Conservation (phyloP, 2,329 filamentous ascomycete genomes). For the Dryadomyces quercus-mongolicae region DNA sequence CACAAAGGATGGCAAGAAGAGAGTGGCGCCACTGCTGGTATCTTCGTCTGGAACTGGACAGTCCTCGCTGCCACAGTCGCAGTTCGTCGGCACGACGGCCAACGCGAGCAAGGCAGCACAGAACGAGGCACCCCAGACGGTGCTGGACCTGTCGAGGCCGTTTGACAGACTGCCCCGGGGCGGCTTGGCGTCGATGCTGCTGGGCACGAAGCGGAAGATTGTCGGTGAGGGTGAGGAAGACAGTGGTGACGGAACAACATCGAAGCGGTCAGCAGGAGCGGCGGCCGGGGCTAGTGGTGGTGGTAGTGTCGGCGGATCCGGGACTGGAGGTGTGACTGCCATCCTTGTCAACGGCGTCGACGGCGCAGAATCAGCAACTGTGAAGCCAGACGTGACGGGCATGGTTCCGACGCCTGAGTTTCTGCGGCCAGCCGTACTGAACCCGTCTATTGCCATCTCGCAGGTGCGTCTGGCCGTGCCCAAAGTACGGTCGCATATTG, state of each 20-base stretch:
- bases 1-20: conserved; percentile 93
- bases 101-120: conserved; percentile 45
- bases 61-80: conserved; percentile 79
- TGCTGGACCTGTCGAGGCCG: conserved; percentile 83
- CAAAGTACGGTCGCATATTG: conserved; percentile 69
- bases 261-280: conserved; percentile 34
- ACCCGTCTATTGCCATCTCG: conserved; percentile 67
- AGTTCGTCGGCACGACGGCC: conserved; percentile 58
- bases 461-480: conserved; percentile 82
- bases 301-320: not conserved
- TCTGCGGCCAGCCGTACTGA: conserved; percentile 76
- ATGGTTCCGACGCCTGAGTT: conserved; percentile 66
- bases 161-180: conserved; percentile 88
- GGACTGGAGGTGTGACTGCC: conserved; percentile 37
- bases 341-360: conserved; percentile 68
- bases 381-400: conserved; percentile 45
- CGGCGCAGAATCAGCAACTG: conserved; percentile 64
- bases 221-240: conserved; percentile 68
- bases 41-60: conserved; percentile 79
- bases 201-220: conserved; percentile 88
- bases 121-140: conserved; percentile 64
- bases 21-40: conserved; percentile 82
- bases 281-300: not conserved
- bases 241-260: conserved; percentile 30
- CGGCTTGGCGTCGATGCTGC: conserved; percentile 70